phyloP scores from a whole-genome alignment of 495 filamentous ascomycete species.

The Xylaria scruposa region DNA sequence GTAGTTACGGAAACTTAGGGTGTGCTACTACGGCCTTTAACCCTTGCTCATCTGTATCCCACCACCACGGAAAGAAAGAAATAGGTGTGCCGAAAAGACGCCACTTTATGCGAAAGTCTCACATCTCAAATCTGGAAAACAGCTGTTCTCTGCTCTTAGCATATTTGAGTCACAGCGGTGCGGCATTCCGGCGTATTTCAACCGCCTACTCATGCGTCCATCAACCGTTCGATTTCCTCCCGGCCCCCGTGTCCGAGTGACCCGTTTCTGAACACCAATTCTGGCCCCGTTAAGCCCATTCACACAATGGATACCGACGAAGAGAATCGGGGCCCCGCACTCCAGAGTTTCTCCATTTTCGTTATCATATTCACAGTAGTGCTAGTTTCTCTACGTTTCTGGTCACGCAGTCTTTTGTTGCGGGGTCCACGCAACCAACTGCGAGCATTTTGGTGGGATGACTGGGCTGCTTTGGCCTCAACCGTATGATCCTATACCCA shows the following conservation, averaged over 20 bases:
- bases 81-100: neutral
- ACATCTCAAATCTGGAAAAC: neutral
- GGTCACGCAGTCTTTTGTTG: neutral
- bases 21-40: neutral
- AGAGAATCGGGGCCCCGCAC: neutral
- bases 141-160: neutral
- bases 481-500: neutral
- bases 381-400: neutral
- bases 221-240: neutral
- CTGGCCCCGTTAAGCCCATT: neutral
- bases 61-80: neutral
- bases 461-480: constrained; percentile 24
- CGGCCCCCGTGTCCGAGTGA: neutral
- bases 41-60: neutral
- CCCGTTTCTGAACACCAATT: neutral
- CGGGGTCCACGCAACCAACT: neutral
- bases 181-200: neutral
- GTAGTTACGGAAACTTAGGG: neutral
- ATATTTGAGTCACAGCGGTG: neutral
- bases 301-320: neutral
- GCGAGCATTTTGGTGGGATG: constrained; percentile 27
- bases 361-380: neutral
- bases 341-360: neutral
- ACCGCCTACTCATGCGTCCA: neutral
- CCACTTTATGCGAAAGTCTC: neutral